phyloP scores from a whole-genome alignment of 2,329 filamentous ascomycete genomes.

The Penicillium sp. region DNA sequence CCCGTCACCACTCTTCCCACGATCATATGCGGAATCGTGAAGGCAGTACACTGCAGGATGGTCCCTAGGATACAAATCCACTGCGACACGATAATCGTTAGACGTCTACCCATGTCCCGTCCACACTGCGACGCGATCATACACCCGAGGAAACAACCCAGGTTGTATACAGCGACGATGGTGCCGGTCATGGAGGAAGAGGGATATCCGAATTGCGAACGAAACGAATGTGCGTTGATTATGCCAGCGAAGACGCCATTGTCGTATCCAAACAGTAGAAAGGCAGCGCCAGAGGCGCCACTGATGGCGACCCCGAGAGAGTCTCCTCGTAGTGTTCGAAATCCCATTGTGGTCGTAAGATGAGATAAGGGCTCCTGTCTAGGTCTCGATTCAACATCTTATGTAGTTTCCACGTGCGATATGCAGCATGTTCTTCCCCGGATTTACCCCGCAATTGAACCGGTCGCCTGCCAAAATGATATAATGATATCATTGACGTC shows the following conservation, averaged over 20 bases:
- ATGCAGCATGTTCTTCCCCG: not conserved
- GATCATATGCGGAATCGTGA: conserved; percentile 5
- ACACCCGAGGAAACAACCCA: conserved; percentile 10
- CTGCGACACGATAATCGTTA: not conserved
- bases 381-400: not conserved
- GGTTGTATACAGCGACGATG: conserved; percentile 7
- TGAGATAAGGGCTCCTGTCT: not conserved
- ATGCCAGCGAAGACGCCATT: conserved; percentile 21
- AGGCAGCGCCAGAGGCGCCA: not conserved
- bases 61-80: not conserved
- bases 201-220: conserved; percentile 4
- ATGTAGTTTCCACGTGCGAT: not conserved
- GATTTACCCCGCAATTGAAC: not conserved
- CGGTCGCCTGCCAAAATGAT: not conserved
- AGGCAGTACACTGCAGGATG: conserved; percentile 3
- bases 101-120: not conserved
- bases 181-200: conserved; percentile 1
- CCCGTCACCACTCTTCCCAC: conserved; percentile 4
- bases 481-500: too few species aligned
- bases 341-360: not conserved
- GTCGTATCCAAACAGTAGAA: conserved; percentile 18
- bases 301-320: not conserved
- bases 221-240: not conserved
- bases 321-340: not conserved
- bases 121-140: not conserved